Evolutionary conservation across 2,329 filamentous ascomycete species (phyloP).

Genomic region (Fusarium foetens): DNA sequence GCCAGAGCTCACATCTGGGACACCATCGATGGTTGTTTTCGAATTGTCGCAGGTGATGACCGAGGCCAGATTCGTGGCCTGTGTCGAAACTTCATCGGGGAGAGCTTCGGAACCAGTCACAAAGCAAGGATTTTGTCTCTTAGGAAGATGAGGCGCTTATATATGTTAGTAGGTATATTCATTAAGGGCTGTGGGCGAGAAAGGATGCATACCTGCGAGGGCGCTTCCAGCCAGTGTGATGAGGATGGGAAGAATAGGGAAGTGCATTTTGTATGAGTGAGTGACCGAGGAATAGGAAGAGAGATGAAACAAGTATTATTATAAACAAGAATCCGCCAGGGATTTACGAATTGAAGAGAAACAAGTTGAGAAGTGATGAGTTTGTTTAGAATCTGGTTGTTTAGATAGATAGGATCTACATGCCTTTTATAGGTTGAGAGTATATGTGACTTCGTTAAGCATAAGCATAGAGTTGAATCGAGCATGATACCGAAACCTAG

Average conservation of each 20-base stretch:
- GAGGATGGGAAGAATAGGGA: constrained; percentile 19
- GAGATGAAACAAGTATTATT: background rate
- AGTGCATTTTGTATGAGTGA: constrained; percentile 31
- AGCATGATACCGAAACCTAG: constrained; percentile 4
- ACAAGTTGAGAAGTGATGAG: background rate
- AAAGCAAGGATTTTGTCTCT: constrained; percentile 61
- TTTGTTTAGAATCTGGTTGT: background rate
- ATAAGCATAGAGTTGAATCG: constrained; percentile 10
- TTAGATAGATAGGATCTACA: background rate
- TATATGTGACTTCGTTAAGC: constrained; percentile 17
- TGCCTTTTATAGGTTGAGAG: constrained; percentile 21
- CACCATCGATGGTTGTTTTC: constrained; percentile 60
- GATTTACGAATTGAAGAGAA: constrained; percentile 11
- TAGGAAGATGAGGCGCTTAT: constrained; percentile 31
- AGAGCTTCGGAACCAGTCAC: constrained; percentile 61
- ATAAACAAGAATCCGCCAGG: constrained; percentile 13
- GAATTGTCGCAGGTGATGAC: constrained; percentile 61
- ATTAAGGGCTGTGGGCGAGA: background rate
- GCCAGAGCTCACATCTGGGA: constrained; percentile 67
- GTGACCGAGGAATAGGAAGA: background rate
- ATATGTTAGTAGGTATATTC: background rate
- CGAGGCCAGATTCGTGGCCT: constrained; percentile 54
- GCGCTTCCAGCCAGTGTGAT: constrained; percentile 30
- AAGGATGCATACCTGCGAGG: constrained; percentile 31
- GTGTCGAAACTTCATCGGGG: constrained; percentile 59